Evolutionary conservation across 106 monocot species (phyloP).

Genomic region (Dendrobium catenatum): DNA sequence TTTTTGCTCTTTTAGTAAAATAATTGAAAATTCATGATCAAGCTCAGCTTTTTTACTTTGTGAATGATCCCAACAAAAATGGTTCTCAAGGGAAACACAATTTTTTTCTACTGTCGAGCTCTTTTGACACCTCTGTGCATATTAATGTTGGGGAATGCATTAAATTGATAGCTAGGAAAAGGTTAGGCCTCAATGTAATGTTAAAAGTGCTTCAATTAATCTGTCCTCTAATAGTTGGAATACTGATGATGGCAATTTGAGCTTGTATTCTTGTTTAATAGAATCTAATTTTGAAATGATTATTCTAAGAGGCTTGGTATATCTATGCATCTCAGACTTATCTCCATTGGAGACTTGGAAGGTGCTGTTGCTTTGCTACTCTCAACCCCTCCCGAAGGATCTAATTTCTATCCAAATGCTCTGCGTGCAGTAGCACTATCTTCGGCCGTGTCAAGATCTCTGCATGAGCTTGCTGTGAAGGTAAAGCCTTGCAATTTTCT

Average conservation of each 20-base stretch:
- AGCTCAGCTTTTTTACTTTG: no score
- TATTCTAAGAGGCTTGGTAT: not conserved
- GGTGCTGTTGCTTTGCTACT: constrained; percentile 88
- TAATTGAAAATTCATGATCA: no score
- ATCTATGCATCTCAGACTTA: constrained; percentile 40
- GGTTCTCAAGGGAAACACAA: no score
- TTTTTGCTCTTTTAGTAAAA: no score
- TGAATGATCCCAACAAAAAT: no score
- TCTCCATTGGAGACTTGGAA: constrained; percentile 93
- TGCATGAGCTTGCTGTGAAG: constrained; percentile 99
- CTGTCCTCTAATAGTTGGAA: not conserved
- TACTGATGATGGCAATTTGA: not conserved
- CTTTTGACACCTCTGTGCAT: no score
- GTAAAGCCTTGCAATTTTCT: constrained; percentile 19
- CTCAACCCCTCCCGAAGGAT: constrained; percentile 94
- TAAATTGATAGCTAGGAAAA: not conserved
- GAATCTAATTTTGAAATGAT: not conserved
- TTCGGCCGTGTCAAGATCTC: constrained; percentile 90
- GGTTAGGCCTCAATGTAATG: not conserved
- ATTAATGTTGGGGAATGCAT: not conserved
- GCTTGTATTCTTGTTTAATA: not conserved
- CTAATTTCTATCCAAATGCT: constrained; percentile 93
- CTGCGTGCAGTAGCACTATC: constrained; percentile 91
- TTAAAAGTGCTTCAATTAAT: not conserved
- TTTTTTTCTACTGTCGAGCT: no score